A percentile compares a stretch with the other conserved stretches of the same genome.
Evolutionary conservation across 352 stramenopile species (phyloP).

Genomic region (Globisporangium nunn): DNA sequence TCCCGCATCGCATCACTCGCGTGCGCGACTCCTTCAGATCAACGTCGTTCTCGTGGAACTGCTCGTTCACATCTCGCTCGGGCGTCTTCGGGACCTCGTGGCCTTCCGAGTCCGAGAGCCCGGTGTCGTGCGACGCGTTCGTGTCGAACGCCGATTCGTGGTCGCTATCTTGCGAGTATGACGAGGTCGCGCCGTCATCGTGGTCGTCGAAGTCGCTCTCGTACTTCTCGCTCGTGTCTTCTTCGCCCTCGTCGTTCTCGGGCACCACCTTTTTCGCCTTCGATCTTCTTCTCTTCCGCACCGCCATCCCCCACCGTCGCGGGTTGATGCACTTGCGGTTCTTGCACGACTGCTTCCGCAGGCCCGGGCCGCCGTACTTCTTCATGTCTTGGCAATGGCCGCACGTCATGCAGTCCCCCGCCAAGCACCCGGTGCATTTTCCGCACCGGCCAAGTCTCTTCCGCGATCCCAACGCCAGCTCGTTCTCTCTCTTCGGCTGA

Average conservation of each 20-base stretch:
- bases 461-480: conserved; percentile 28
- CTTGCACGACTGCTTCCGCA: conserved; percentile 87
- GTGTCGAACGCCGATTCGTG: conserved; percentile 30
- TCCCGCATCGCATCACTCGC: conserved; percentile 70
- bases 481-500: conserved; percentile 27
- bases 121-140: conserved; percentile 10
- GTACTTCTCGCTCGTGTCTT: conserved; percentile 25
- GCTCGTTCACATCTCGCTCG: conserved; percentile 17
- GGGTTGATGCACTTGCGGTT: conserved; percentile 78
- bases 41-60: conserved; percentile 25
- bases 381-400: conserved; percentile 88
- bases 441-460: conserved; percentile 76
- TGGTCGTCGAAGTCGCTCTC: conserved; percentile 21
- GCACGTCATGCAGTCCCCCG: conserved; percentile 83
- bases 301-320: conserved; percentile 43
- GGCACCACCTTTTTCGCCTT: conserved; percentile 7
- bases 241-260: conserved; percentile 14
- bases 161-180: conserved; percentile 54
- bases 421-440: conserved; percentile 67
- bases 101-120: conserved; percentile 20
- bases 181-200: conserved; percentile 29
- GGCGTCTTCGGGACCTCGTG: conserved; percentile 4
- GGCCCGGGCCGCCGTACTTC: conserved; percentile 79
- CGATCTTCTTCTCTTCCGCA: conserved; percentile 35
- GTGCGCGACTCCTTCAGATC: conserved; percentile 54